phyloP scores from a whole-genome alignment of 176 grass and related monocot species.

The Melocanna baccifera region DNA sequence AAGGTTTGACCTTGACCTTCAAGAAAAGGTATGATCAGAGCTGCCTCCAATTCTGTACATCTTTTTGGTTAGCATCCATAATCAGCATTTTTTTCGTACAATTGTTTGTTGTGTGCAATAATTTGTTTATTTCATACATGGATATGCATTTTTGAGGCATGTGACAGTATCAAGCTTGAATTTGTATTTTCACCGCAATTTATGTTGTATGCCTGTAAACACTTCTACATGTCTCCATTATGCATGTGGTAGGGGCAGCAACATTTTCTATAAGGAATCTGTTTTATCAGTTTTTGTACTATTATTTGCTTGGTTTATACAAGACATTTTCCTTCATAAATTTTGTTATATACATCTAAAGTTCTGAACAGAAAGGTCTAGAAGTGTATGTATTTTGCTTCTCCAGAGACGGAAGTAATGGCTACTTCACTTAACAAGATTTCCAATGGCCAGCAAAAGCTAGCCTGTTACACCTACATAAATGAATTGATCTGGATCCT shows the following conservation, averaged over 20 bases:
- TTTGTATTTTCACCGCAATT: not conserved
- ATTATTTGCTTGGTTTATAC: not conserved
- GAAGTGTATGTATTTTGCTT: not conserved
- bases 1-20: slow-evolving; percentile 71
- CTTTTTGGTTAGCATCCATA: not conserved
- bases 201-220: not conserved
- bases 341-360: not conserved
- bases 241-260: not conserved
- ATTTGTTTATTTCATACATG: not conserved
- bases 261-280: not conserved
- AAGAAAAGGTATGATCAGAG: slow-evolving; percentile 66
- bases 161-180: not conserved
- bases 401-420: not conserved
- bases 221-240: not conserved
- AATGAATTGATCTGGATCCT: not conserved
- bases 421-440: not conserved
- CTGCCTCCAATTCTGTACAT: not conserved
- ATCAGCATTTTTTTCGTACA: not conserved
- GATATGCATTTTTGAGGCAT: not conserved
- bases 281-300: not conserved
- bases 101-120: not conserved
- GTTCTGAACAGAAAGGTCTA: not conserved
- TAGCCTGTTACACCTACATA: not conserved
- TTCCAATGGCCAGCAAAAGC: not conserved
- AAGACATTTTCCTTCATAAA: too few relatives aligned